A percentile compares a stretch with the other conserved stretches of the same genome.
Evolutionary conservation across 75 land plant species (phyloP).

Genomic region (Pinus tabuliformis): DNA sequence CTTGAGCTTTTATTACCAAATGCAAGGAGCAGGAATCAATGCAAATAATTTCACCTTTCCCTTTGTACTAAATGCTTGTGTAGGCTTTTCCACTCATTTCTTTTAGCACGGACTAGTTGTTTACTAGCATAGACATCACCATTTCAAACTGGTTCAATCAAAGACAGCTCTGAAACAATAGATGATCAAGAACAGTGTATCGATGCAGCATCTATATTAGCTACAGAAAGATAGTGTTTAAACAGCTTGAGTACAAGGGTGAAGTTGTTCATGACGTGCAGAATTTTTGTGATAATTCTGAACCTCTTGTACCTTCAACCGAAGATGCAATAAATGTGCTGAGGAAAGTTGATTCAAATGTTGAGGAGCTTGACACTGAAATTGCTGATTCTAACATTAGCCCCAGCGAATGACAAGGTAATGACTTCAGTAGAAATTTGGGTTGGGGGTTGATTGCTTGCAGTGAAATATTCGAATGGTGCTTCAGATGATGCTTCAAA

Average conservation of each 20-base stretch:
- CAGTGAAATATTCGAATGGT: no score
- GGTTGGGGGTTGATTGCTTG: no score
- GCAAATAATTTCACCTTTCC: conserved; percentile 58
- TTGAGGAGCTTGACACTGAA: background rate
- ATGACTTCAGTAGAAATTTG: background rate
- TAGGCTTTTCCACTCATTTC: conserved; percentile 36
- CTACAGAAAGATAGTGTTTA: conserved; percentile 26
- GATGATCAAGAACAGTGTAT: conserved; percentile 10
- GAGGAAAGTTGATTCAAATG: background rate
- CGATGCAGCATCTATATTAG: conserved; percentile 15
- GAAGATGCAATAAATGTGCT: background rate
- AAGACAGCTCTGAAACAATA: conserved; percentile 11
- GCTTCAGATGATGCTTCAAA: no score
- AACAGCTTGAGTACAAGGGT: conserved; percentile 15
- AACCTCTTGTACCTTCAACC: background rate
- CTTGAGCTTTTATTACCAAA: conserved; percentile 60
- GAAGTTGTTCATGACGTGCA: background rate
- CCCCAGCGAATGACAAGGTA: background rate
- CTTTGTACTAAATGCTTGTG: conserved; percentile 59
- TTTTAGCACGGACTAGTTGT: conserved; percentile 28
- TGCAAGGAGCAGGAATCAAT: conserved; percentile 52
- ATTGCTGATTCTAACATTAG: background rate
- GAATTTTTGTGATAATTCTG: background rate
- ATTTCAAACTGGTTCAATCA: conserved; percentile 10
- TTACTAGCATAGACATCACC: conserved; percentile 17